These are phyloP conservation scores for Cicer judaicum DNA, from an alignment of 306 rosid species.

Conservation along the genomic window DNA sequence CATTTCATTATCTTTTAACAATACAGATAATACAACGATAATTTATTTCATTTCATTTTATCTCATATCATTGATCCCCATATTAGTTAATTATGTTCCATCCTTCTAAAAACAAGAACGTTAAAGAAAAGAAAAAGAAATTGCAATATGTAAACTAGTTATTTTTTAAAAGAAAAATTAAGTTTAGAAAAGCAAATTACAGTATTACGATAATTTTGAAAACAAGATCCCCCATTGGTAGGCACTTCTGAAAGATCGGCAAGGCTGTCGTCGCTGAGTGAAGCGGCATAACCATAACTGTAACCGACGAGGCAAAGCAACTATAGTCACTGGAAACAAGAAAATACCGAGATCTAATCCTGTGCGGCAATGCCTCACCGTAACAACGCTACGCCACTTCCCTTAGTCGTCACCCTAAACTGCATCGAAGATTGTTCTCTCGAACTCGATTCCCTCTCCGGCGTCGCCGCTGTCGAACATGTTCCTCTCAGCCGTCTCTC, in stretches of 20 bases:
- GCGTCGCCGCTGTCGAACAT: constrained; percentile 78
- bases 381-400: constrained; percentile 63
- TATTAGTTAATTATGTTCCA: too few species aligned
- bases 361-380: constrained; percentile 75
- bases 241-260: background rate
- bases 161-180: background rate
- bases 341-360: constrained; percentile 47
- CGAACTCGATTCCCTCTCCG: constrained; percentile 81
- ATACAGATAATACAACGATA: too few species aligned
- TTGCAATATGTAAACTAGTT: background rate
- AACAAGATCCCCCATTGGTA: constrained; percentile 11
- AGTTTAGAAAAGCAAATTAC: background rate
- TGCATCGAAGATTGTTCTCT: constrained; percentile 89
- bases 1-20: too few species aligned
- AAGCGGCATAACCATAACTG: constrained; percentile 20
- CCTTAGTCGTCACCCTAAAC: constrained; percentile 82
- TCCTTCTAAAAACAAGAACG: too few species aligned
- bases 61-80: too few species aligned
- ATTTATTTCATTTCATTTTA: too few species aligned
- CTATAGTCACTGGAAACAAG: background rate
- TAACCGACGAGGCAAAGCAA: background rate
- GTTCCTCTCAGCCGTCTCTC: constrained; percentile 87
- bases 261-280: background rate
- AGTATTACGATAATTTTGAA: background rate
- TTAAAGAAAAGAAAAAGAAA: too few species aligned